phyloP scores from a whole-genome alignment of 441 rosid genomes.

The Daphne laureola region DNA sequence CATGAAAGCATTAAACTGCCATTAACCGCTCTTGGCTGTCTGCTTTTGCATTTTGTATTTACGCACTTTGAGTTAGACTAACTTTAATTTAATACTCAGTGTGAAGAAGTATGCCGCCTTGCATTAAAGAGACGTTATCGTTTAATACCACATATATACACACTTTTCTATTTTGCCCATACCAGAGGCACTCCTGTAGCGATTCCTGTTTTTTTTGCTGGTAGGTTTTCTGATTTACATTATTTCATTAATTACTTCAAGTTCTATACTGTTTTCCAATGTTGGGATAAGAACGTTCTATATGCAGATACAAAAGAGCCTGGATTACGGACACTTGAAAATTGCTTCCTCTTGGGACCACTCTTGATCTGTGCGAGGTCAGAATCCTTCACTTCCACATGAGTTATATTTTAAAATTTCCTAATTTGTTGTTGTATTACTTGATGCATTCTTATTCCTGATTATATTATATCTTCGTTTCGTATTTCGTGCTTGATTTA shows the following conservation, averaged over 20 bases:
- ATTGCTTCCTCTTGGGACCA: constrained; percentile 84
- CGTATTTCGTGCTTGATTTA: too few relatives aligned
- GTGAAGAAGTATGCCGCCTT: constrained; percentile 90
- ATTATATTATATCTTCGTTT: too few relatives aligned
- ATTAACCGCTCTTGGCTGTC: not conserved
- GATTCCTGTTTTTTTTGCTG: constrained; percentile 78
- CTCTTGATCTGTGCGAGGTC: constrained; percentile 75
- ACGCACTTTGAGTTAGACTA: constrained; percentile 4
- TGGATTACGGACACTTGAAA: constrained; percentile 61
- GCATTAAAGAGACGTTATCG: constrained; percentile 93
- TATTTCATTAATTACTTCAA: constrained; percentile 10
- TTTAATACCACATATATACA: constrained; percentile 78
- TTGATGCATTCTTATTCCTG: too few relatives aligned
- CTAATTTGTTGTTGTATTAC: too few relatives aligned
- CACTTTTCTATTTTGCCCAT: constrained; percentile 86
- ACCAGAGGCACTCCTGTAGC: constrained; percentile 76
- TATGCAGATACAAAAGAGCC: constrained; percentile 73
- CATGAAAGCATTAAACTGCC: too few relatives aligned
- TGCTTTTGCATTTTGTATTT: constrained; percentile 6
- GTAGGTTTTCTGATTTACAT: constrained; percentile 29
- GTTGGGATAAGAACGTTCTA: too few relatives aligned
- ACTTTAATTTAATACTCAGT: constrained; percentile 36
- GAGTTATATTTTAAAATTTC: not conserved
- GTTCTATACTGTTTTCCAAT: not conserved
- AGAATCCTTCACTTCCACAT: constrained; percentile 13